phyloP scores from a whole-genome alignment of 805 yeast genomes.

The Ogataea polymorpha region DNA sequence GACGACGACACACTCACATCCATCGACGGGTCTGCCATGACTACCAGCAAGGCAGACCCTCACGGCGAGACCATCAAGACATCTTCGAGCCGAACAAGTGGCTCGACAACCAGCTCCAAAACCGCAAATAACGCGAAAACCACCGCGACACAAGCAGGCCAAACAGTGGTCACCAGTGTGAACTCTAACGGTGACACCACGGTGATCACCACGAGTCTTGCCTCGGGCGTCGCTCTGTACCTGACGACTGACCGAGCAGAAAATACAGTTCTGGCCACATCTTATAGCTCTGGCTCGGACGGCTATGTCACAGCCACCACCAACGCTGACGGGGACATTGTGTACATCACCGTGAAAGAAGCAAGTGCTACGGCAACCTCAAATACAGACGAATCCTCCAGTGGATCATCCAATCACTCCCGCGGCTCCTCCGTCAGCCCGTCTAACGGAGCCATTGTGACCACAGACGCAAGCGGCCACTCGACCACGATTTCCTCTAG shows the following conservation, averaged over 20 bases:
- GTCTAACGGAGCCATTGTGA: not conserved
- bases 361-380: too few relatives aligned
- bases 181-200: not conserved
- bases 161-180: constrained; percentile 1
- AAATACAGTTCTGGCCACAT: constrained; percentile 2
- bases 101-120: not conserved
- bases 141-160: not conserved
- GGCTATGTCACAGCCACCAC: constrained; percentile 1
- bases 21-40: constrained; percentile 5
- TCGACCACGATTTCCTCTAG: not conserved
- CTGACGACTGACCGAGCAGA: constrained; percentile 1
- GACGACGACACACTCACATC: constrained; percentile 2
- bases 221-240: constrained; percentile 2
- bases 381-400: too few relatives aligned
- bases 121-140: not conserved
- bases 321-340: not conserved
- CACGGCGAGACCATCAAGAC: not conserved
- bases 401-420: too few relatives aligned
- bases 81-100: not conserved
- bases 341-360: not conserved
- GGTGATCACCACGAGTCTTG: constrained; percentile 3
- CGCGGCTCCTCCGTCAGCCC: not conserved
- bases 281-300: not conserved
- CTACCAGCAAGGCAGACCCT: not conserved
- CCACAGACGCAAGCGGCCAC: not conserved